Conservation (phyloP, 768 basidiomycete genomes). For the Chalciporus sphaerocephalus region DNA sequence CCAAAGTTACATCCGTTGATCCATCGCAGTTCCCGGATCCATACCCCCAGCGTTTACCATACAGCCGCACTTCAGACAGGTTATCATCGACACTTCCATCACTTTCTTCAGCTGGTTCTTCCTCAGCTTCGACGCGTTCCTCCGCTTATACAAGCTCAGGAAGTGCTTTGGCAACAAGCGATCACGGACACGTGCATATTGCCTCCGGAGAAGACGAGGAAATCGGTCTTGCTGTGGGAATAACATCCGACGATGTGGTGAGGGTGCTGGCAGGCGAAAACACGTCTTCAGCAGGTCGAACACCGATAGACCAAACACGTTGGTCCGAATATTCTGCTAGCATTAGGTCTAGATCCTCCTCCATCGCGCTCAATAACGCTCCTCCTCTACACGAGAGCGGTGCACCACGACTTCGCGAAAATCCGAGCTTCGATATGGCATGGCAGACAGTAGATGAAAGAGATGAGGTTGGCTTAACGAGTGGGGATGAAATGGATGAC, state of each 20-base stretch:
- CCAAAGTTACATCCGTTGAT: slow-evolving; percentile 48
- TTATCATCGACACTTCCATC: slow-evolving; percentile 45
- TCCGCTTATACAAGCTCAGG: slow-evolving; percentile 75
- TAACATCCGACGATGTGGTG: slow-evolving; percentile 62
- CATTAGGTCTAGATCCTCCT: slow-evolving; percentile 67
- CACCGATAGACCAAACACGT: slow-evolving; percentile 57
- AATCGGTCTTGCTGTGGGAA: slow-evolving; percentile 47
- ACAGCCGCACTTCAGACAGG: slow-evolving; percentile 34
- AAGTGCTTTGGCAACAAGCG: slow-evolving; percentile 54
- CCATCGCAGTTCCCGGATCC: slow-evolving; percentile 70
- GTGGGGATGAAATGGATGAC: slow-evolving; percentile 49
- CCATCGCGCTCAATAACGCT: slow-evolving; percentile 46
- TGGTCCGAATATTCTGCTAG: slow-evolving; percentile 74
- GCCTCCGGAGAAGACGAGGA: slow-evolving; percentile 58
- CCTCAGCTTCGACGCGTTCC: slow-evolving; percentile 67
- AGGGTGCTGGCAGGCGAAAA: slow-evolving; percentile 55
- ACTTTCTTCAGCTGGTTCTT: slow-evolving; percentile 68
- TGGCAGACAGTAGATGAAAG: slow-evolving; percentile 74
- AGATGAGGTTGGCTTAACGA: slow-evolving; percentile 58
- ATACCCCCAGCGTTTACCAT: slow-evolving; percentile 56
- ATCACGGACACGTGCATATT: slow-evolving; percentile 64
- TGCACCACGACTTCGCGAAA: slow-evolving; percentile 49
- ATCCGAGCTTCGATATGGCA: slow-evolving; percentile 70
- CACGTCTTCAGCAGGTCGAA: slow-evolving; percentile 43
- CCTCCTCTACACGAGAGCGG: slow-evolving; percentile 39